Percentiles rank a stretch among this genome's conserved stretches.
Evolutionary conservation across 2,329 filamentous ascomycete genomes (phyloP).

Genomic region (Xylaria arbuscula): DNA sequence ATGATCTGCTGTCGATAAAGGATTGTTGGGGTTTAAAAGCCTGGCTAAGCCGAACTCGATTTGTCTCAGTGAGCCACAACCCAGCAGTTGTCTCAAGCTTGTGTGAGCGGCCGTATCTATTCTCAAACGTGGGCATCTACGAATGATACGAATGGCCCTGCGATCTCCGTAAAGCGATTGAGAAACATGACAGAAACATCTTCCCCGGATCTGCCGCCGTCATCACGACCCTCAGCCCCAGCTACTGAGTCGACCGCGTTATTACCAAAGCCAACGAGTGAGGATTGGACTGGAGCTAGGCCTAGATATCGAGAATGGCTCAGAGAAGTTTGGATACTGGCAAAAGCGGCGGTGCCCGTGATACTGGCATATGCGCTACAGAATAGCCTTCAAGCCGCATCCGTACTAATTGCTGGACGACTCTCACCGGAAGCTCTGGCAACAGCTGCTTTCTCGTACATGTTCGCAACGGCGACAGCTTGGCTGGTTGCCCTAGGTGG

Average conservation of each 20-base stretch:
- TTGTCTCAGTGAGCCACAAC: not conserved
- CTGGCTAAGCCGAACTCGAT: not conserved
- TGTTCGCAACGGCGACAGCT: conserved; percentile 91
- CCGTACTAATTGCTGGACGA: conserved; percentile 83
- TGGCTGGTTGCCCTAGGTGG: conserved; percentile 90
- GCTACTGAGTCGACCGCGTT: conserved; percentile 41
- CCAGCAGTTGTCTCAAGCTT: conserved; percentile 6
- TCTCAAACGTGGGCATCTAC: conserved; percentile 1
- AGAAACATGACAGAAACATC: conserved; percentile 36
- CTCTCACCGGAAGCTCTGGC: conserved; percentile 83
- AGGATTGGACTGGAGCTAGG: not conserved
- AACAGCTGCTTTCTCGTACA: conserved; percentile 87
- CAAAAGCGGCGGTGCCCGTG: conserved; percentile 78
- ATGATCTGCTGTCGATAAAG: conserved; percentile 1
- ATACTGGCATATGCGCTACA: conserved; percentile 88
- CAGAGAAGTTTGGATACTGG: conserved; percentile 73
- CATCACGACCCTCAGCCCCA: conserved; percentile 23
- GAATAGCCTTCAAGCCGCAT: conserved; percentile 85
- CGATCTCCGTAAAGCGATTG: not conserved
- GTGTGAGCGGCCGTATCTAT: not conserved
- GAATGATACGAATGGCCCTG: conserved; percentile 10
- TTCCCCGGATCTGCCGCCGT: conserved; percentile 31
- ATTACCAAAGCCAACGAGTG: conserved; percentile 38
- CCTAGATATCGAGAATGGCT: conserved; percentile 52
- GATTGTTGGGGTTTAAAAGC: not conserved